Conservation (phyloP, 2,329 filamentous ascomycete species). For the Ophiostoma himal-ulmi region DNA sequence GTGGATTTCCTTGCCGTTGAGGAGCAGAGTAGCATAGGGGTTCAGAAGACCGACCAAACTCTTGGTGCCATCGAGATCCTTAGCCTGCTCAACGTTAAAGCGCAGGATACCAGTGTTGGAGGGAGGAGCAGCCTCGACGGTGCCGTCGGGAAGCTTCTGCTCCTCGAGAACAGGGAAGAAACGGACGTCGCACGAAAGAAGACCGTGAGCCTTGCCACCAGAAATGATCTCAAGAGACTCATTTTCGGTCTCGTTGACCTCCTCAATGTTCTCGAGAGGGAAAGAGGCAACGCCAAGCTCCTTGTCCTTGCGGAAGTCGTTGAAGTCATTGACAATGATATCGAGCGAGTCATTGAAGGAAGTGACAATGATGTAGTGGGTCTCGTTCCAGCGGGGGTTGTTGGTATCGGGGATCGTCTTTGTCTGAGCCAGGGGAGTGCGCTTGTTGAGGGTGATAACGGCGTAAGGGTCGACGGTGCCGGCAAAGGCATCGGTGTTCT, state of each 20-base stretch:
- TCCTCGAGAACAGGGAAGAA: slow-evolving; percentile 91
- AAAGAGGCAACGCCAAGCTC: slow-evolving; percentile 86
- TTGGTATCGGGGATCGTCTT: slow-evolving; percentile 80
- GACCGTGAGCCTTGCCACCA: slow-evolving; percentile 77
- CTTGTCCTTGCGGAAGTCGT: slow-evolving; percentile 94
- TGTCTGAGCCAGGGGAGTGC: slow-evolving; percentile 75
- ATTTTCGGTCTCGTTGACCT: slow-evolving; percentile 72
- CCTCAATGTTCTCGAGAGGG: slow-evolving; percentile 72
- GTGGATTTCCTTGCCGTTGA: slow-evolving; percentile 90
- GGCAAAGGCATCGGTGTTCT: slow-evolving; percentile 90
- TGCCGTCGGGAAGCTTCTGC: slow-evolving; percentile 67
- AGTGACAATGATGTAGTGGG: slow-evolving; percentile 88
- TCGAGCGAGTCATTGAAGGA: slow-evolving; percentile 85
- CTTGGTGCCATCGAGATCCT: slow-evolving; percentile 89
- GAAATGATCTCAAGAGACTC: slow-evolving; percentile 76
- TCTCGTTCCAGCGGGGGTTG: slow-evolving; percentile 94
- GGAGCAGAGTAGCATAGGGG: slow-evolving; percentile 79
- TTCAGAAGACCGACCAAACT: slow-evolving; percentile 86
- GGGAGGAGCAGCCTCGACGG: slow-evolving; percentile 72
- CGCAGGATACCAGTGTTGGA: slow-evolving; percentile 89
- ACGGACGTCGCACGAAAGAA: slow-evolving; percentile 73
- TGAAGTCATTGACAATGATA: slow-evolving; percentile 83
- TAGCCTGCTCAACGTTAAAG: slow-evolving; percentile 91
- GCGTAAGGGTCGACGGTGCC: slow-evolving; percentile 89
- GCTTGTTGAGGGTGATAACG: slow-evolving; percentile 75